A percentile compares a stretch with the other conserved stretches of the same genome.
Conservation (phyloP, 2,329 filamentous ascomycete genomes). For the Colletotrichum chrysophilum region DNA sequence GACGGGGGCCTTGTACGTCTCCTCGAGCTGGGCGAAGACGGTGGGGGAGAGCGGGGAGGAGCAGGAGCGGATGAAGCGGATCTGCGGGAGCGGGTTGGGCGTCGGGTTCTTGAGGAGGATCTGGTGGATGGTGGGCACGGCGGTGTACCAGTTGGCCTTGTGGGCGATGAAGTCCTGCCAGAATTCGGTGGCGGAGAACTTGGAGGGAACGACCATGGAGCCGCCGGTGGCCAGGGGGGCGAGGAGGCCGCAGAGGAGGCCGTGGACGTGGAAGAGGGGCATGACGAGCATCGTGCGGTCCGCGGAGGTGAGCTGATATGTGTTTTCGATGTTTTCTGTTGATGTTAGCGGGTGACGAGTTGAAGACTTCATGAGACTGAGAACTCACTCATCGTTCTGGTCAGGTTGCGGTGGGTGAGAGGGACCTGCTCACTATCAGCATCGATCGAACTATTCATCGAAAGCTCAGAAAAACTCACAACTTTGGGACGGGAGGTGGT, state of each 20-base stretch:
- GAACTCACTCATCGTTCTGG: conserved; percentile 74
- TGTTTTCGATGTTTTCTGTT: conserved; percentile 75
- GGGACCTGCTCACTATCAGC: conserved; percentile 59
- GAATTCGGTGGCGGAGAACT: conserved; percentile 84
- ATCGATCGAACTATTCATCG: not conserved
- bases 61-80: conserved; percentile 88
- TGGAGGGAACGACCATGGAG: conserved; percentile 78
- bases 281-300: conserved; percentile 89
- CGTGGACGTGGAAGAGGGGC: conserved; percentile 91
- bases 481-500: conserved; percentile 88
- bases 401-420: conserved; percentile 81
- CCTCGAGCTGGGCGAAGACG: conserved; percentile 79
- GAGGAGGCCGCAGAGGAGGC: conserved; percentile 82
- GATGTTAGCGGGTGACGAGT: not conserved
- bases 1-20: conserved; percentile 77
- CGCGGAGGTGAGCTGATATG: conserved; percentile 72
- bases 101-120: conserved; percentile 79
- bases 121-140: conserved; percentile 91
- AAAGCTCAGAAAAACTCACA: conserved; percentile 46
- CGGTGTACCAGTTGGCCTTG: conserved; percentile 89
- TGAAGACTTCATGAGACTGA: not conserved
- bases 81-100: conserved; percentile 71
- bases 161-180: conserved; percentile 78
- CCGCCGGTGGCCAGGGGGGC: conserved; percentile 78
- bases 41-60: conserved; percentile 84